Base-by-base conservation (phyloP, 345 rosid genomes). In the Hibiscus syriacus region DNA sequence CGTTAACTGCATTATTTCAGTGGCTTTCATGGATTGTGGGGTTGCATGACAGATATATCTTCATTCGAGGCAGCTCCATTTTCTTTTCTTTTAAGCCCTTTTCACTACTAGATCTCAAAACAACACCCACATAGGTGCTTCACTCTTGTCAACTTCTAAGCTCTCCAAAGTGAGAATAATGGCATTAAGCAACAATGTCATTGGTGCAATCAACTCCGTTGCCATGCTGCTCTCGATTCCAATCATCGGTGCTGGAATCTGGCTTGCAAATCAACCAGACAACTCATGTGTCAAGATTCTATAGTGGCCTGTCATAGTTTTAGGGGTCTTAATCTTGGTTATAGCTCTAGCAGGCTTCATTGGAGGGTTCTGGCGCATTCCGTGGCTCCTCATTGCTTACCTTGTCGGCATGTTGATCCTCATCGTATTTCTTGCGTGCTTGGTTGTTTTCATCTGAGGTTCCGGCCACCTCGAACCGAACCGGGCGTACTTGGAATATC, bases 401-500 rank as follows among this genome's bases (percentile, higher is more conserved):
- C 50, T 45, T 45, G 50, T 45, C 4, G 50, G 50, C 17, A 45
- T 45, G 50, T 14, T 45, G 6, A 45, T 45, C 19, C 50, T 45
- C 17, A 45, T 45, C 50, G 50, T 45, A 1, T 45, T 45, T 17
- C 50, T 45, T 45, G 50, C 50, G 16, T 45, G 50, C 6, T 14
- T 45, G 50, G 19, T 45, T 45, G 50, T 45, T 45, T 45, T 45
- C 19, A 14, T 14, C 19, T 45, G 73, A 65, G 99, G 99, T 7
- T 79, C 92, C 0, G 98, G 98, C 46, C 97, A 88, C 74, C 67
- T 76, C 54, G 92, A 53, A 59, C 98, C 96, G 0, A 87, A 81
- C 53, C 77, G 98, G 57, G 78, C 92, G 46, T 94, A 89, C 84
- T 82, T 88, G 78, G 98, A 94, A 73, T 92, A 92, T 64, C 78